These are phyloP conservation scores for Botryobasidium botryosum DNA, from an alignment of 768 basidiomycete species.

Conservation along the genomic window DNA sequence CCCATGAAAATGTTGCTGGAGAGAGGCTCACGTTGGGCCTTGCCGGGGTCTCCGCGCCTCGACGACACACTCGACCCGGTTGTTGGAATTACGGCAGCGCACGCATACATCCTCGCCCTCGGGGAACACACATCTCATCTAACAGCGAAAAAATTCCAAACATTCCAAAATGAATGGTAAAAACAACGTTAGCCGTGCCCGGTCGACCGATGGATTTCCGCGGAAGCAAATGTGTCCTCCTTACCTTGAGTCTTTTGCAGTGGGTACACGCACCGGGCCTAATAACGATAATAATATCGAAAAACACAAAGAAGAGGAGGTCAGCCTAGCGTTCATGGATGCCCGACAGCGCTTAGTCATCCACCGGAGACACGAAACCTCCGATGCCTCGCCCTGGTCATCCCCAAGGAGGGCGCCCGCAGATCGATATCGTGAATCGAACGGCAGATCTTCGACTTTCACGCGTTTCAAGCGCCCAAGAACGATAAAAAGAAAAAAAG, in stretches of 20 bases:
- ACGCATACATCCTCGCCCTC: constrained; percentile 56
- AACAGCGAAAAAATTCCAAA: constrained; percentile 15
- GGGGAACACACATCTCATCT: constrained; percentile 84
- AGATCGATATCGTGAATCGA: too few species aligned
- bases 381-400: too few species aligned
- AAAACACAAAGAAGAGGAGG: too few species aligned
- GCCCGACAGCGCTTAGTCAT: too few species aligned
- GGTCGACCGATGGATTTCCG: background rate
- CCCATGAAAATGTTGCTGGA: background rate
- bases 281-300: too few species aligned
- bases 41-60: constrained; percentile 67
- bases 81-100: constrained; percentile 29
- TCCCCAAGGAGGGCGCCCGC: too few species aligned
- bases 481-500: too few species aligned
- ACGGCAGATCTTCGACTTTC: too few species aligned
- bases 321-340: too few species aligned
- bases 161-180: constrained; percentile 6
- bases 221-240: background rate
- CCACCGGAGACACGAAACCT: too few species aligned
- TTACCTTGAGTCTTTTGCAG: constrained; percentile 77
- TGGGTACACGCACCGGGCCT: constrained; percentile 73
- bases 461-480: too few species aligned
- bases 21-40: background rate
- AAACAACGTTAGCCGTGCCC: constrained; percentile 15
- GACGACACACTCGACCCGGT: constrained; percentile 55